These are phyloP conservation scores for Glebionis coronaria DNA, from an alignment of 129 eudicot species.

Conservation along the genomic window DNA sequence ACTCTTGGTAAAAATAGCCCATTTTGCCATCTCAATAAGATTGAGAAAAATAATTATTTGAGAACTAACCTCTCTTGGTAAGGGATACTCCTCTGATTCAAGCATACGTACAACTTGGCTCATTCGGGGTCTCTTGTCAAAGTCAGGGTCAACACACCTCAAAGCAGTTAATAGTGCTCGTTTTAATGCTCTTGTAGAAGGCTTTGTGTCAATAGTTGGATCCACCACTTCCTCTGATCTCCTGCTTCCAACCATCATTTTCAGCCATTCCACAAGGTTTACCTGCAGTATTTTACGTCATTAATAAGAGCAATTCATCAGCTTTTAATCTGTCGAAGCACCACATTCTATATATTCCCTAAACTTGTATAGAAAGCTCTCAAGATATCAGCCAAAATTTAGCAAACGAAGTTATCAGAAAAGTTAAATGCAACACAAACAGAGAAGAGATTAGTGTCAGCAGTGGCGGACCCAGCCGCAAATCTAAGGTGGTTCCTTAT, in stretches of 20 bases:
- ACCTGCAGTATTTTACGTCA: constrained; percentile 41
- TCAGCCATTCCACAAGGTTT: constrained; percentile 85
- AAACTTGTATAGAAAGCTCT: too few relatives aligned
- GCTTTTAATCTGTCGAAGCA: background rate
- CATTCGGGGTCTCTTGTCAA: constrained; percentile 83
- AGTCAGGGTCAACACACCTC: constrained; percentile 89
- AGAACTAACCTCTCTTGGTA: constrained; percentile 75
- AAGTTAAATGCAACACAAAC: too few relatives aligned
- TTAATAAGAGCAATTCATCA: background rate
- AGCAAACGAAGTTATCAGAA: too few relatives aligned
- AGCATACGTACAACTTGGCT: constrained; percentile 90
- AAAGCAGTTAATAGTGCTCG: constrained; percentile 74
- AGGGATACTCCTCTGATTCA: constrained; percentile 89
- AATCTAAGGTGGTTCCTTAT: too few relatives aligned
- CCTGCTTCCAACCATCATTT: constrained; percentile 90
- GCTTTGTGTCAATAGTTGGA: constrained; percentile 73
- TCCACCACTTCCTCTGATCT: constrained; percentile 89
- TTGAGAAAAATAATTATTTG: background rate
- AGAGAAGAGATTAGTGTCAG: too few relatives aligned
- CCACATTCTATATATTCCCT: too few relatives aligned
- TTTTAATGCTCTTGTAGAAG: constrained; percentile 79
- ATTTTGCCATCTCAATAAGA: background rate
- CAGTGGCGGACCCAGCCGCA: too few relatives aligned
- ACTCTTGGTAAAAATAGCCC: background rate
- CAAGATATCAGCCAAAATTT: too few relatives aligned